Conservation (phyloP, 2,329 filamentous ascomycete species). For the Penicillium olsonii region DNA sequence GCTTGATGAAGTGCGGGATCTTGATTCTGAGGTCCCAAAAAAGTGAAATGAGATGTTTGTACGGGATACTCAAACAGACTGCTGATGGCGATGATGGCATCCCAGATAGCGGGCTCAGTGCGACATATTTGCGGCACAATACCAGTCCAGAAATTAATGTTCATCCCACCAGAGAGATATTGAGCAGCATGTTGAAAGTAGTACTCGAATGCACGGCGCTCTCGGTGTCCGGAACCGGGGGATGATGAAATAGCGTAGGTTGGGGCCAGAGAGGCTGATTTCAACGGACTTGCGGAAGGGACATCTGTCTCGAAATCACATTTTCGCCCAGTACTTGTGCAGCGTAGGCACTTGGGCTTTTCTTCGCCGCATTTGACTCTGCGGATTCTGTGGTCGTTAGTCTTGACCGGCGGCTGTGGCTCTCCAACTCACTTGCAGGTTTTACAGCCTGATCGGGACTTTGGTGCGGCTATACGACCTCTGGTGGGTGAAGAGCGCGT, state of each 20-base stretch:
- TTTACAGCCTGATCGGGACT: conserved; percentile 24
- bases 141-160: conserved; percentile 24
- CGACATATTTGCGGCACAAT: conserved; percentile 24
- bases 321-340: conserved; percentile 32
- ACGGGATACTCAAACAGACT: conserved; percentile 20
- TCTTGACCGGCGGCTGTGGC: background rate
- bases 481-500: background rate
- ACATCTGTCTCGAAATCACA: conserved; percentile 32
- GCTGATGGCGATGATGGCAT: conserved; percentile 27
- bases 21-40: background rate
- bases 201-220: conserved; percentile 29
- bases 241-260: conserved; percentile 1
- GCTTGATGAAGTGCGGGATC: background rate
- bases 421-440: conserved; percentile 34
- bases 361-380: conserved; percentile 39
- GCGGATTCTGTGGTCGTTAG: conserved; percentile 27
- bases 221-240: conserved; percentile 11
- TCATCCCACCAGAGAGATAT: conserved; percentile 15
- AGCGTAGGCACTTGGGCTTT: conserved; percentile 34
- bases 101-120: conserved; percentile 27
- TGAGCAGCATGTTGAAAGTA: conserved; percentile 23
- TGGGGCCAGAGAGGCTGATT: background rate
- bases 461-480: background rate
- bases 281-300: conserved; percentile 2
- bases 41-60: conserved; percentile 13